A percentile compares a stretch with the other conserved stretches of the same genome.
These are phyloP conservation scores for Casuarina equisetifolia DNA, from an alignment of 306 rosid species.

Conservation along the genomic window DNA sequence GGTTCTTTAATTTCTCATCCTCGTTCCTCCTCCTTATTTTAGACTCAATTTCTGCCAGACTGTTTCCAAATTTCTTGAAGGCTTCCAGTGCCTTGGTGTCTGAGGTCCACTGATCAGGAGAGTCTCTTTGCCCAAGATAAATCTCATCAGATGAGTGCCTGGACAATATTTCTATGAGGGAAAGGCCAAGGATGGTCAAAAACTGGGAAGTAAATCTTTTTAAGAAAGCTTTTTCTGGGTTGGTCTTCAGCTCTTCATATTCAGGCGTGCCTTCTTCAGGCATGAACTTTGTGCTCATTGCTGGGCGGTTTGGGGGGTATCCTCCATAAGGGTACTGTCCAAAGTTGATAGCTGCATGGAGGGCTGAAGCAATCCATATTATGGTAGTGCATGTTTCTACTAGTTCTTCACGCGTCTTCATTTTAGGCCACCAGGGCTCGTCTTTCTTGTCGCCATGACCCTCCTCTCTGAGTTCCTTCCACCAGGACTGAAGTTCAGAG, in stretches of 20 bases:
- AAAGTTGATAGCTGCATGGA: constrained; percentile 77
- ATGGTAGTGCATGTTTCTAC: constrained; percentile 55
- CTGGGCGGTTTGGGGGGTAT: constrained; percentile 59
- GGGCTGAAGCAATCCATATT: constrained; percentile 72
- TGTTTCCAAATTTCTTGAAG: constrained; percentile 48
- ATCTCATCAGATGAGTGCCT: constrained; percentile 78
- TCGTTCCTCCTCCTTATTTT: constrained; percentile 39
- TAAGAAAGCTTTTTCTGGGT: constrained; percentile 61
- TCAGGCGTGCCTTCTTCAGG: constrained; percentile 53
- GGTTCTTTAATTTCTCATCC: constrained; percentile 43
- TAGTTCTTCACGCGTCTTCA: constrained; percentile 53
- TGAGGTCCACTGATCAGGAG: constrained; percentile 57
- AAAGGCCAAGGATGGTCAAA: constrained; percentile 52
- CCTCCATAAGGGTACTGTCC: constrained; percentile 84
- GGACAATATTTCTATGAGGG: constrained; percentile 68
- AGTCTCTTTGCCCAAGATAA: constrained; percentile 67
- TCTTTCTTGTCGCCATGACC: constrained; percentile 74
- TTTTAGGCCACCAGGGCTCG: constrained; percentile 77
- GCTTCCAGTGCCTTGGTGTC: constrained; percentile 46
- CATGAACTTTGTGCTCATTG: constrained; percentile 46
- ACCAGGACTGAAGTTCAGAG: constrained; percentile 64
- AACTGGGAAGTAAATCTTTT: constrained; percentile 53
- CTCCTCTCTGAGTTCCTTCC: constrained; percentile 66
- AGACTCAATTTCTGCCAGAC: constrained; percentile 43
- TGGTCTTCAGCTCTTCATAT: constrained; percentile 48